Evolutionary conservation across 441 rosid species (phyloP).

Genomic region (Biscutella auriculata): DNA sequence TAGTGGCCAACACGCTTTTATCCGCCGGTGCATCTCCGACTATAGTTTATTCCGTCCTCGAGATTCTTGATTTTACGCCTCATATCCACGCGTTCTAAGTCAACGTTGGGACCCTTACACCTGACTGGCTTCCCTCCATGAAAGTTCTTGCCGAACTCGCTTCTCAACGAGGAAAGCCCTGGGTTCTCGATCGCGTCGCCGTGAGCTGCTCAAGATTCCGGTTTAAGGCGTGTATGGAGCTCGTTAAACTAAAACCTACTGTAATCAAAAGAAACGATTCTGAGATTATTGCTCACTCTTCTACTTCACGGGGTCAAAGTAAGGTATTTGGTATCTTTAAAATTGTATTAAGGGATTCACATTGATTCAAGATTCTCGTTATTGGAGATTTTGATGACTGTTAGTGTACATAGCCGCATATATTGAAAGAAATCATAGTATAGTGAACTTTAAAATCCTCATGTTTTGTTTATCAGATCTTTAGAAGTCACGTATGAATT

Average conservation of each 20-base stretch:
- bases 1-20: slow-evolving; percentile 71
- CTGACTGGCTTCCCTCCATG: slow-evolving; percentile 70
- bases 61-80: slow-evolving; percentile 78
- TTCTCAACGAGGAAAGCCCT: slow-evolving; percentile 37
- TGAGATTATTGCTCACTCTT: slow-evolving; percentile 60
- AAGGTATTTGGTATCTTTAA: slow-evolving; percentile 46
- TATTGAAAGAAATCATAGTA: not conserved
- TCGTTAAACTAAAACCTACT: slow-evolving; percentile 43
- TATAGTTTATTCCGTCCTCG: slow-evolving; percentile 61
- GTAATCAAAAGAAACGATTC: slow-evolving; percentile 84
- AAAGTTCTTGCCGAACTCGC: slow-evolving; percentile 48
- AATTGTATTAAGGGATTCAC: not conserved
- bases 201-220: slow-evolving; percentile 64
- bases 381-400: not conserved
- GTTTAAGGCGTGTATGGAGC: slow-evolving; percentile 61
- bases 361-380: not conserved
- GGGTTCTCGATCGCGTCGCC: slow-evolving; percentile 92
- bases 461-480: not conserved
- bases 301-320: slow-evolving; percentile 40
- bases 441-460: not conserved
- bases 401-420: not conserved
- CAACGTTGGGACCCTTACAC: slow-evolving; percentile 71
- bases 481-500: not conserved
- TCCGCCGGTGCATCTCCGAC: slow-evolving; percentile 92
- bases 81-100: slow-evolving; percentile 45